Evolutionary conservation across 2,329 filamentous ascomycete genomes (phyloP).

Genomic region (Fusarium hainanense): DNA sequence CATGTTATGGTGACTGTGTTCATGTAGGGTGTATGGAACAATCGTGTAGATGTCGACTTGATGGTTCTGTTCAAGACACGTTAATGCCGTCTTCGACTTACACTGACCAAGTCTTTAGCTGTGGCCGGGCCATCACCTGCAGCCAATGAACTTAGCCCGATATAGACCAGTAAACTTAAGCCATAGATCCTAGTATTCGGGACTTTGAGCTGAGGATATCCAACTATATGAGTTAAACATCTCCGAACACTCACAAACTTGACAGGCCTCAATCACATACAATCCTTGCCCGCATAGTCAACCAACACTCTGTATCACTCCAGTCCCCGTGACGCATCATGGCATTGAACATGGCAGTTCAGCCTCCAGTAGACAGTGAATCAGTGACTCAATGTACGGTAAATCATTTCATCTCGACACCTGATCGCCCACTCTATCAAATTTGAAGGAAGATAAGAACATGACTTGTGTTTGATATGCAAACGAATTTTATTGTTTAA

Average conservation of each 20-base stretch:
- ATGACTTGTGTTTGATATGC: background rate
- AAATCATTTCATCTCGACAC: conserved; percentile 1
- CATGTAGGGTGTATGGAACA: background rate
- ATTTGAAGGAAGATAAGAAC: background rate
- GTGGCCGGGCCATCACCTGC: too few relatives aligned
- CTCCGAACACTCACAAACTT: background rate
- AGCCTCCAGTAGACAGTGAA: background rate
- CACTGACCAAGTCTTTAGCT: background rate
- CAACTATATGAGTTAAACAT: background rate
- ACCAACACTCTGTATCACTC: background rate
- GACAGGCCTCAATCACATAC: conserved; percentile 6
- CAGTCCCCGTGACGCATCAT: background rate
- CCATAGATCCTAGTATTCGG: background rate
- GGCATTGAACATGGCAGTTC: background rate
- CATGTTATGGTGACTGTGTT: background rate
- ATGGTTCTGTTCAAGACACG: background rate
- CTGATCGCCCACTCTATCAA: background rate
- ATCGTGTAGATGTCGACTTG: background rate
- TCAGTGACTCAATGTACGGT: background rate
- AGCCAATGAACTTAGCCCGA: fast-evolving
- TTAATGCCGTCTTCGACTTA: background rate
- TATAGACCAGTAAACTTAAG: background rate
- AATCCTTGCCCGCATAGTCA: conserved; percentile 7
- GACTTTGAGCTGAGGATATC: background rate
- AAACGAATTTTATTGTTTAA: background rate